A percentile compares a stretch with the other conserved stretches of the same genome.
phyloP scores from a whole-genome alignment of 75 land plant species.

The Pinus albicaulis region DNA sequence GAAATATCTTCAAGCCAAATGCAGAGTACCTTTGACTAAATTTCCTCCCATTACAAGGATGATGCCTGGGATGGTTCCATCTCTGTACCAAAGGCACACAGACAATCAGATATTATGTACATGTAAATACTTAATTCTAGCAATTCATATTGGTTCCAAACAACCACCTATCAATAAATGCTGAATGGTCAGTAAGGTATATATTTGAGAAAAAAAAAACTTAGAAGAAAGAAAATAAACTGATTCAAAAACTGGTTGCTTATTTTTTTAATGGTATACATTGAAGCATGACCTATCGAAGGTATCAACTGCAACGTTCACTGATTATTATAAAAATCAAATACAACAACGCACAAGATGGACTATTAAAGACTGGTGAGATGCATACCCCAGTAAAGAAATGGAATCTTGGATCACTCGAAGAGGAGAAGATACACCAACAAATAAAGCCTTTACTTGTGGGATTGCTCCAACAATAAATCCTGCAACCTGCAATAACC shows the following conservation, averaged over 20 bases:
- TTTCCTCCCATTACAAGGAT: slow-evolving; percentile 35
- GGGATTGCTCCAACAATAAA: slow-evolving; percentile 61
- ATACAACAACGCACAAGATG: too few species aligned
- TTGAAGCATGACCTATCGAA: too few species aligned
- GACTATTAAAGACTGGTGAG: background rate
- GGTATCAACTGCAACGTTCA: too few species aligned
- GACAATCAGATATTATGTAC: background rate
- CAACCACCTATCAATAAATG: too few species aligned
- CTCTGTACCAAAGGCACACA: slow-evolving; percentile 2
- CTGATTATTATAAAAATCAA: too few species aligned
- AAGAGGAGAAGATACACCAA: slow-evolving; percentile 68
- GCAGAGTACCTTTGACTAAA: slow-evolving; percentile 12
- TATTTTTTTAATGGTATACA: too few species aligned
- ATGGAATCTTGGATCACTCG: slow-evolving; percentile 62
- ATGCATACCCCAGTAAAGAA: slow-evolving; percentile 53
- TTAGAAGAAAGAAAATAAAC: background rate
- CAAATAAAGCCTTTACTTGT: slow-evolving; percentile 45
- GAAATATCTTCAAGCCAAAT: too few species aligned
- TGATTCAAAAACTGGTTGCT: background rate
- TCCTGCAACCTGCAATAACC: slow-evolving; percentile 52
- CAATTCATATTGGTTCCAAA: too few species aligned
- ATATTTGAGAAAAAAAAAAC: background rate
- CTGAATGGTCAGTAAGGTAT: background rate
- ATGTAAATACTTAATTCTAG: too few species aligned
- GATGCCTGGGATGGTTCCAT: slow-evolving; percentile 23